Evolutionary conservation across 2,329 filamentous ascomycete species (phyloP), one percentile per base, ranked within the genome.

Genomic region (Botrytis pseudocinerea): DNA sequence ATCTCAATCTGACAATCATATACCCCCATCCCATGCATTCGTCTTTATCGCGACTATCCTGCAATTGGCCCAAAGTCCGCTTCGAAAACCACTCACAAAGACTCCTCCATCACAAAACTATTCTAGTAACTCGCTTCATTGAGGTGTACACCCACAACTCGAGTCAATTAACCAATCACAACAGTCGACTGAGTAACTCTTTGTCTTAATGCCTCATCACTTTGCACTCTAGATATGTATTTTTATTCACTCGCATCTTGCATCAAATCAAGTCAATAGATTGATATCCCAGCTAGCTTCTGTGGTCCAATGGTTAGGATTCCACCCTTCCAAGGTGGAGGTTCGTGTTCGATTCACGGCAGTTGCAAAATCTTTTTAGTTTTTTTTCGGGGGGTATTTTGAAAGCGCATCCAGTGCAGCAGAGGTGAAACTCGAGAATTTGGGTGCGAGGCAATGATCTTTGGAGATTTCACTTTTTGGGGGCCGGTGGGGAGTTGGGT

Each of bases 171-270:
- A 35, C 57, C 57, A 60, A 60, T 60, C 57, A 60, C 28, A 60
- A 60, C 57, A 10, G 12, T 3, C 22, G 1, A 10, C 12, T 60
- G 8, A 35, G 18, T 32, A 35, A 35, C 10, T 35, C 28, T 60
- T 60, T 35, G 57, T 35, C 18, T 2, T 4, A 10, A 22, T 12
- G 38, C 32, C 46, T 59, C 0, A 20, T 12, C 2, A 4, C 20
- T 2, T 4, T 54, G 22, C 7, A 1, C 0, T 9, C 2, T 46
- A 18, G 2, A 2, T 14, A 28, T 28, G 18, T 57, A 16, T 28
- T 57, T 16, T 32, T 8, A 57, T 0, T 6, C 16, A 12, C 0
- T 0, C 0, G 0, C 14, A 0, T 0, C 10, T 1, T 1, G 0
- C 18, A 38, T 25, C 32, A 61, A 38, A 61, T 38, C 20, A 61